Evolutionary conservation across 768 basidiomycete species (phyloP).

Genomic region (Pleurotus djamor): DNA sequence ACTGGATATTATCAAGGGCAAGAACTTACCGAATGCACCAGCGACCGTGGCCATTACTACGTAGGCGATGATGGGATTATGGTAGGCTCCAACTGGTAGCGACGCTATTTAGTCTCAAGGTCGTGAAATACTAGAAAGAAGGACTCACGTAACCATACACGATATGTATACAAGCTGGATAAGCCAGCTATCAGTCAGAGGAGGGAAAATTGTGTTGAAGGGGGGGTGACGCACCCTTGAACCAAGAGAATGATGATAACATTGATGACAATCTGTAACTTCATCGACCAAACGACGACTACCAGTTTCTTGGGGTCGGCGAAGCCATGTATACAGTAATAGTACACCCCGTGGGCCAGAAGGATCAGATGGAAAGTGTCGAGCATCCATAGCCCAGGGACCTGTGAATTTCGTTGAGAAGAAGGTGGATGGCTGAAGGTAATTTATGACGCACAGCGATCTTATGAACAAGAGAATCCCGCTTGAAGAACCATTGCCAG

Average conservation of each 20-base stretch:
- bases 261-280: not conserved
- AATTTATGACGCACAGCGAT: not conserved
- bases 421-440: not conserved
- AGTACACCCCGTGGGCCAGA: not conserved
- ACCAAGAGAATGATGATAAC: constrained; percentile 1
- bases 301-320: not conserved
- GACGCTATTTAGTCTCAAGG: not conserved
- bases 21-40: not conserved
- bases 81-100: not conserved
- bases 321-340: not conserved
- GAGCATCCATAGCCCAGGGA: not conserved
- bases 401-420: not conserved
- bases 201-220: no score
- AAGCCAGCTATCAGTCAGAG: not conserved
- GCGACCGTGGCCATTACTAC: not conserved
- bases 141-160: constrained; percentile 1
- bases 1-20: no score
- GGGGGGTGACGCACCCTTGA: not conserved
- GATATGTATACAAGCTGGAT: not conserved
- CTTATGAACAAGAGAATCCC: not conserved
- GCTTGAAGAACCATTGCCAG: not conserved
- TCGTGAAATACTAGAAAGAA: not conserved
- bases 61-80: not conserved
- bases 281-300: constrained; percentile 1
- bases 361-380: not conserved